These are phyloP conservation scores for Bertia moriformis DNA, from an alignment of 2,329 filamentous ascomycete genomes.

Conservation along the genomic window DNA sequence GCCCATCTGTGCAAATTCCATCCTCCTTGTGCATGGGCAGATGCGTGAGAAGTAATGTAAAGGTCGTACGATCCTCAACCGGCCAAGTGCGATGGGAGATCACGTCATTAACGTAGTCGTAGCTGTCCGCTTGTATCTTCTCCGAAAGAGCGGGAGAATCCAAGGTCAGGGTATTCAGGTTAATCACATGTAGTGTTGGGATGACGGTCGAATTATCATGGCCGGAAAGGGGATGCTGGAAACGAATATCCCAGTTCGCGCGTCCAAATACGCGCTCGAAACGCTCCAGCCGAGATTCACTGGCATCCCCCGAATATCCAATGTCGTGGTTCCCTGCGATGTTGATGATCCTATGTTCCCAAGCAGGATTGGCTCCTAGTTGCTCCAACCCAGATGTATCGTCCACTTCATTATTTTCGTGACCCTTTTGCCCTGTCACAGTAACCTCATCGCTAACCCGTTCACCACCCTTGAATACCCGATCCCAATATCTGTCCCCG, in stretches of 20 bases:
- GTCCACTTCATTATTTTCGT: conserved; percentile 5
- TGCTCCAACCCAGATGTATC: conserved; percentile 1
- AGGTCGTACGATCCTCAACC: conserved; percentile 7
- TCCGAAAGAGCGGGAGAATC: conserved; percentile 44
- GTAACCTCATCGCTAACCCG: conserved; percentile 19
- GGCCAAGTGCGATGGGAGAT: not conserved
- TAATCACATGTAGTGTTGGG: conserved; percentile 36
- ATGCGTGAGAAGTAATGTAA: conserved; percentile 52
- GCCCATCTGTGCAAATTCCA: conserved; percentile 44
- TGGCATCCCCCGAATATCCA: conserved; percentile 55
- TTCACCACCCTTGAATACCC: conserved; percentile 31
- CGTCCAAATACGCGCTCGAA: conserved; percentile 48
- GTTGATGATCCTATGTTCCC: conserved; percentile 42
- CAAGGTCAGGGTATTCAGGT: conserved; percentile 50
- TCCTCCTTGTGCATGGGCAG: conserved; percentile 46
- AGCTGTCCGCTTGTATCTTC: conserved; percentile 35
- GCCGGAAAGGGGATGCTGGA: conserved; percentile 12
- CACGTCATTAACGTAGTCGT: conserved; percentile 8
- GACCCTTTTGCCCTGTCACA: not conserved
- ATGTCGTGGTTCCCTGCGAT: conserved; percentile 56
- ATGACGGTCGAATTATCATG: conserved; percentile 1
- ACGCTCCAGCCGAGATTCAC: conserved; percentile 34
- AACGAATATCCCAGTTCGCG: conserved; percentile 48
- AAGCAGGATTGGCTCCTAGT: conserved; percentile 18
- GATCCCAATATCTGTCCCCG: conserved; percentile 38